Conservation (phyloP, 805 yeast species). For the Ogataea nakhonphanomensis region DNA sequence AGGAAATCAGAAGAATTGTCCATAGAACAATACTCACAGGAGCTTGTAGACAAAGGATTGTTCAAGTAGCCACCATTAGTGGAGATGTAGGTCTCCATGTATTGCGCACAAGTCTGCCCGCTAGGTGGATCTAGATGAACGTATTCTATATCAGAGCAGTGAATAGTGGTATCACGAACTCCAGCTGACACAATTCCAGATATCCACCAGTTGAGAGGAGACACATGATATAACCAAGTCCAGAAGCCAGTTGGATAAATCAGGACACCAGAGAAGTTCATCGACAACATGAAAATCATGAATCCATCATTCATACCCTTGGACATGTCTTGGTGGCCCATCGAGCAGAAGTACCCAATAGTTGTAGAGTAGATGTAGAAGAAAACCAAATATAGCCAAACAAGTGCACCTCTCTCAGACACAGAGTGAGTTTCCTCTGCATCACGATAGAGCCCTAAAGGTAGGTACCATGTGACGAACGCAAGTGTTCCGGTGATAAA, state of each 20-base stretch:
- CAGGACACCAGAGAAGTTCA: conserved; percentile 74
- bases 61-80: conserved; percentile 44
- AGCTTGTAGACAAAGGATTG: conserved; percentile 39
- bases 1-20: conserved; percentile 45
- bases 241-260: conserved; percentile 59
- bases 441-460: conserved; percentile 59
- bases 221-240: conserved; percentile 67
- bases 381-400: conserved; percentile 36
- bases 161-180: conserved; percentile 43
- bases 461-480: conserved; percentile 62
- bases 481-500: conserved; percentile 54
- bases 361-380: conserved; percentile 54
- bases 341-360: conserved; percentile 51
- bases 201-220: conserved; percentile 64
- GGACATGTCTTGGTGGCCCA: conserved; percentile 52
- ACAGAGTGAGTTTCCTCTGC: conserved; percentile 46
- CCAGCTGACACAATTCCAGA: conserved; percentile 51
- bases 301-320: conserved; percentile 59
- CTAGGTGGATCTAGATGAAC: conserved; percentile 44
- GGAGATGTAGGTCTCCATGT: conserved; percentile 37
- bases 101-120: conserved; percentile 56
- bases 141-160: conserved; percentile 46
- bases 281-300: conserved; percentile 52
- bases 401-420: conserved; percentile 47
- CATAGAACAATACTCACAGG: conserved; percentile 61